Percentiles rank a stretch among this genome's conserved stretches.
These are phyloP conservation scores for Penstemon eatonii DNA, from an alignment of 257 asterid genomes.

Conservation along the genomic window DNA sequence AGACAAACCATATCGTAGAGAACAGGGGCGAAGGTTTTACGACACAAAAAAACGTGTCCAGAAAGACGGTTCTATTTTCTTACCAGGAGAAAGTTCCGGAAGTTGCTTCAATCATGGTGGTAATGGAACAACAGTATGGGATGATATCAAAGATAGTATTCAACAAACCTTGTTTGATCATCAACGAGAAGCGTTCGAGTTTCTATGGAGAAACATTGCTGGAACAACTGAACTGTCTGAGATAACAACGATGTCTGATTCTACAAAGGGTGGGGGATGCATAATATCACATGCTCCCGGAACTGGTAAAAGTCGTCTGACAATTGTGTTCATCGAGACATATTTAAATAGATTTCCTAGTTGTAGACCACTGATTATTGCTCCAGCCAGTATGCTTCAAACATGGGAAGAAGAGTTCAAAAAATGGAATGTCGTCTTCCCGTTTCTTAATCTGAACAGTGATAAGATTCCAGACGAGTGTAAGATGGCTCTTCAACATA, in stretches of 20 bases:
- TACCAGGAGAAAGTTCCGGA: not conserved
- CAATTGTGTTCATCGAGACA: conserved; percentile 31
- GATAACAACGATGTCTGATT: conserved; percentile 13
- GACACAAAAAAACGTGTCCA: not conserved
- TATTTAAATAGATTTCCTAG: conserved; percentile 34
- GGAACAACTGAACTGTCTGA: conserved; percentile 29
- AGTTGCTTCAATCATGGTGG: not conserved
- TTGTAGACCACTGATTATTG: conserved; percentile 35
- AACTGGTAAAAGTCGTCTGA: conserved; percentile 36
- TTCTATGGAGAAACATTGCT: conserved; percentile 35
- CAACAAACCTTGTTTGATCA: conserved; percentile 28
- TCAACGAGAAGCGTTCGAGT: conserved; percentile 43
- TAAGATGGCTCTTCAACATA: not conserved
- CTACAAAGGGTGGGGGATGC: conserved; percentile 33
- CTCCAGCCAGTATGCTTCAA: conserved; percentile 40
- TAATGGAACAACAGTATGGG: conserved; percentile 27
- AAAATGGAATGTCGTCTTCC: conserved; percentile 34
- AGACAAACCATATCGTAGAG: not conserved
- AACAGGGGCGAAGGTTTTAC: not conserved
- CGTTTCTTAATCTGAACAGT: conserved; percentile 35
- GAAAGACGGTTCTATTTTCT: not conserved
- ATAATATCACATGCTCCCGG: conserved; percentile 43
- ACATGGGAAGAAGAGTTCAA: conserved; percentile 43
- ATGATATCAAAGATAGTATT: conserved; percentile 20
- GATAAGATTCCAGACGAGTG: conserved; percentile 25